Evolutionary conservation across 306 rosid genomes (phyloP).

Genomic region (Prunus dulcis): DNA sequence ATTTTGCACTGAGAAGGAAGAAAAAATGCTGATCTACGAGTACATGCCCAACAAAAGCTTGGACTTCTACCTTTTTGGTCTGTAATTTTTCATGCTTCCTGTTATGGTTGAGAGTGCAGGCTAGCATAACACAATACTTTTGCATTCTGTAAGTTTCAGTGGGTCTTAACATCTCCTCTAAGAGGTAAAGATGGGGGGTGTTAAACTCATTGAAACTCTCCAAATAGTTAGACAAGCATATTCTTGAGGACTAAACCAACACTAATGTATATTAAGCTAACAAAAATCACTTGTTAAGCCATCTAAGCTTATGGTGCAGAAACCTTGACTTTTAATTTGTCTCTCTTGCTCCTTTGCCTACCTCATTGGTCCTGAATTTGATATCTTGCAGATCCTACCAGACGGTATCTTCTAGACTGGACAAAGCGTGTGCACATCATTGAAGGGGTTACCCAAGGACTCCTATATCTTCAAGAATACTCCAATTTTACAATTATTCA

Average conservation of each 20-base stretch:
- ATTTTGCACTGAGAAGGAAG: conserved; percentile 30
- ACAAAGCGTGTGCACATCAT: conserved; percentile 47
- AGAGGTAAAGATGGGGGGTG: neutral
- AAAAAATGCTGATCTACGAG: conserved; percentile 42
- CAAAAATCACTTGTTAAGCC: neutral
- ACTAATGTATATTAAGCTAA: neutral
- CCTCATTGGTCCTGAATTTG: conserved; percentile 18
- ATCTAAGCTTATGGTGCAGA: conserved; percentile 2
- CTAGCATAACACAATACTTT: neutral
- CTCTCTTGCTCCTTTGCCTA: neutral
- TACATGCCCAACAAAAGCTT: conserved; percentile 53
- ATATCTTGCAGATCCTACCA: conserved; percentile 40
- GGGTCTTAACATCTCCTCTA: neutral
- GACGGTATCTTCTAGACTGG: conserved; percentile 44
- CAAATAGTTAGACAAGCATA: neutral
- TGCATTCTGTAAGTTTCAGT: neutral
- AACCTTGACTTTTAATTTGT: neutral
- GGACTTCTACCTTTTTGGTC: conserved; percentile 41
- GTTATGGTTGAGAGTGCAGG: neutral
- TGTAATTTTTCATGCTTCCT: neutral
- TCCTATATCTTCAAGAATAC: conserved; percentile 72
- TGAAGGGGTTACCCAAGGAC: conserved; percentile 68
- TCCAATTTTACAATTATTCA: conserved; percentile 70
- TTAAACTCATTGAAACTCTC: neutral
- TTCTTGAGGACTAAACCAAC: too few species aligned